These are phyloP conservation scores for Neonectria hederae DNA, from an alignment of 2,329 filamentous ascomycete genomes.

Conservation along the genomic window DNA sequence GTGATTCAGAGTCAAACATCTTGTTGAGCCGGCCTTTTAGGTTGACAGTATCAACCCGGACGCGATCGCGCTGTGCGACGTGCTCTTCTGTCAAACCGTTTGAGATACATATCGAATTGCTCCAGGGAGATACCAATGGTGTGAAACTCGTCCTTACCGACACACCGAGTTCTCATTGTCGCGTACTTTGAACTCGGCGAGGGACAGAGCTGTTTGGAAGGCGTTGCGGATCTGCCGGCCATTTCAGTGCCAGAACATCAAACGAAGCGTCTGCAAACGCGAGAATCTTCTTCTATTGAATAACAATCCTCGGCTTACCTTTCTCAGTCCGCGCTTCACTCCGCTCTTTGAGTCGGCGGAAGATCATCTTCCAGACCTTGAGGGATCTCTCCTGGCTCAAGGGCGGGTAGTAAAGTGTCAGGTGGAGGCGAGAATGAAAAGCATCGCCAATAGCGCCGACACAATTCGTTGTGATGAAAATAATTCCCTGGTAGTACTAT, in stretches of 20 bases:
- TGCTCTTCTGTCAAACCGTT: not conserved
- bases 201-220: conserved; percentile 44
- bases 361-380: conserved; percentile 42
- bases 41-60: not conserved
- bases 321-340: conserved; percentile 25
- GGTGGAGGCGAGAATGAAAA: conserved; percentile 52
- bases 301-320: conserved; percentile 22
- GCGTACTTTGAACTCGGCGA: conserved; percentile 48
- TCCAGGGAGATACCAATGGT: not conserved
- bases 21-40: no score
- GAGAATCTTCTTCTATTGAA: conserved; percentile 37
- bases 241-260: conserved; percentile 38
- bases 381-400: conserved; percentile 32
- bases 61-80: not conserved
- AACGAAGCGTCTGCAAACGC: no score
- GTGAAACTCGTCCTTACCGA: no score
- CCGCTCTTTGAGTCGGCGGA: conserved; percentile 24
- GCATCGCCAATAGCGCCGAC: conserved; percentile 55
- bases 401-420: conserved; percentile 48
- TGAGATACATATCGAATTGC: not conserved
- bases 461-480: conserved; percentile 57
- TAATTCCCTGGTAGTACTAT: conserved; percentile 53
- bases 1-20: not conserved
- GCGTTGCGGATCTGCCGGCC: conserved; percentile 47
- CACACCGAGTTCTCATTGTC: conserved; percentile 26